Conservation (phyloP, 768 basidiomycete genomes). For the Lyophyllum atratum region DNA sequence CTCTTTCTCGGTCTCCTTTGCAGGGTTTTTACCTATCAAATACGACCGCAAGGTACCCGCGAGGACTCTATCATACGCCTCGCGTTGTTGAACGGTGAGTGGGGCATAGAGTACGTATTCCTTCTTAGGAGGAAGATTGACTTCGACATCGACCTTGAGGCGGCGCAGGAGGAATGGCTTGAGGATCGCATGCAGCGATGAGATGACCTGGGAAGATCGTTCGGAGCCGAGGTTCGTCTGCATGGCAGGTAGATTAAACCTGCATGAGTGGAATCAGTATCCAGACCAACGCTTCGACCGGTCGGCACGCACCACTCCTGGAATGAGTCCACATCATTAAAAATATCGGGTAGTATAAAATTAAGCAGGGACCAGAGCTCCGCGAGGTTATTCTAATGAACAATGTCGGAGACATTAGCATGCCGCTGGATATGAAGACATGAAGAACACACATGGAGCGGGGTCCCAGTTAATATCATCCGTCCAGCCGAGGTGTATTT, state of each 20-base stretch:
- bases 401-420: neutral
- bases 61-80: constrained; percentile 81
- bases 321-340: constrained; percentile 86
- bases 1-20: constrained; percentile 22
- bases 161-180: constrained; percentile 94
- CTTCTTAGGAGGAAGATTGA: constrained; percentile 84
- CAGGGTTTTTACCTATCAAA: constrained; percentile 42
- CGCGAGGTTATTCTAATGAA: constrained; percentile 86
- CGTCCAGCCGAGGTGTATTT: constrained; percentile 81
- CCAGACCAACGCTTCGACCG: neutral
- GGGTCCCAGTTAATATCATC: constrained; percentile 95
- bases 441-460: constrained; percentile 72
- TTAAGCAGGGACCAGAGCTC: constrained; percentile 96
- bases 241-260: constrained; percentile 74
- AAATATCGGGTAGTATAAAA: constrained; percentile 94
- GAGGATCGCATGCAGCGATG: constrained; percentile 84
- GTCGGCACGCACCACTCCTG: constrained; percentile 70
- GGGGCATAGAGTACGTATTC: constrained; percentile 95
- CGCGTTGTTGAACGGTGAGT: constrained; percentile 78
- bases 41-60: constrained; percentile 70
- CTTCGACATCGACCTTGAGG: constrained; percentile 85
- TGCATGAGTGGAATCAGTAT: constrained; percentile 23
- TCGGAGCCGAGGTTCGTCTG: constrained; percentile 55
- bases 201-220: constrained; percentile 68
- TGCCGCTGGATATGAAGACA: neutral